A percentile compares a stretch with the other conserved stretches of the same genome.
Evolutionary conservation across 2,329 filamentous ascomycete species (phyloP).

Genomic region (Neofusicoccum umdonicola): DNA sequence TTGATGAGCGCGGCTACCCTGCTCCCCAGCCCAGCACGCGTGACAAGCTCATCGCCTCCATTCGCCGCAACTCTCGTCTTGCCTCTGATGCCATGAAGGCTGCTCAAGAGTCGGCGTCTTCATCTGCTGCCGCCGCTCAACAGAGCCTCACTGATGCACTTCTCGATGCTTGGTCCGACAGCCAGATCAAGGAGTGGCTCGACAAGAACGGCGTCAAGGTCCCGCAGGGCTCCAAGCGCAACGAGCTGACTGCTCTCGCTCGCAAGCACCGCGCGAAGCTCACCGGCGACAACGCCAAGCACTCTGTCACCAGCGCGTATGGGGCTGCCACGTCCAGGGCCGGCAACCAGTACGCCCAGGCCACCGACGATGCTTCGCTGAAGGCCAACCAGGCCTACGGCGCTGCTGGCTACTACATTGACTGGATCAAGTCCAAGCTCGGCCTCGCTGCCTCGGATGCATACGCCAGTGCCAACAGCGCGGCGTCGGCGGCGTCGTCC

Average conservation of each 20-base stretch:
- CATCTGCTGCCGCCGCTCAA: conserved; percentile 59
- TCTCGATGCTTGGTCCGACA: conserved; percentile 87
- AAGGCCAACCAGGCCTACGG: conserved; percentile 65
- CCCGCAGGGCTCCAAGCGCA: conserved; percentile 85
- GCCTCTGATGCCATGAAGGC: conserved; percentile 68
- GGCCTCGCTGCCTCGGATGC: conserved; percentile 42
- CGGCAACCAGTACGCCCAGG: conserved; percentile 72
- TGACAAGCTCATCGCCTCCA: conserved; percentile 82
- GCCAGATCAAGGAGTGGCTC: conserved; percentile 84
- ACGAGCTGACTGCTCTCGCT: conserved; percentile 83
- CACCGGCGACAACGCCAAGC: conserved; percentile 60
- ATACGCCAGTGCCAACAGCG: conserved; percentile 31
- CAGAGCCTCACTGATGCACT: conserved; percentile 76
- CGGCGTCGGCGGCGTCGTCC: conserved; percentile 34
- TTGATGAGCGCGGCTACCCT: conserved; percentile 82
- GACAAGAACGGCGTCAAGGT: conserved; percentile 89
- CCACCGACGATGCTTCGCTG: conserved; percentile 65
- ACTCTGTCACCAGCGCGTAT: conserved; percentile 37
- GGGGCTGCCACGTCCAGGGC: conserved; percentile 54
- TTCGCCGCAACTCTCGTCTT: conserved; percentile 86
- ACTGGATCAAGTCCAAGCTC: conserved; percentile 45
- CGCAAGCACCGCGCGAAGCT: conserved; percentile 80
- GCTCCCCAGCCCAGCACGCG: conserved; percentile 80
- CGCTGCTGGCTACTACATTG: conserved; percentile 35
- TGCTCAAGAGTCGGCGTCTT: conserved; percentile 55